Conservation (phyloP, 805 yeast genomes). For the Jamesozyma spencerorum region DNA sequence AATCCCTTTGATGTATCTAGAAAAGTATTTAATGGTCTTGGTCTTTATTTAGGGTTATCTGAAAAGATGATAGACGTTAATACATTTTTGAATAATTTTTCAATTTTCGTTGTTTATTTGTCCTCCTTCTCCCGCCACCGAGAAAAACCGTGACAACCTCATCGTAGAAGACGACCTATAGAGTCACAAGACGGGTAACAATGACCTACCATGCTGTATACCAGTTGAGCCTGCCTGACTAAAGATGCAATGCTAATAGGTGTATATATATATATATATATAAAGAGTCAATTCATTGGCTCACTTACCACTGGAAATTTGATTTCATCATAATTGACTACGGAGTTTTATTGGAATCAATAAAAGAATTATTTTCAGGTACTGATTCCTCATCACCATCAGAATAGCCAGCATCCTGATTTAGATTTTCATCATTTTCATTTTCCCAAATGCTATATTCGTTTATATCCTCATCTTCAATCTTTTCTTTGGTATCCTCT, state of each 20-base stretch:
- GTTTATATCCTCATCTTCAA: not conserved
- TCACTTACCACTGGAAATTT: no score
- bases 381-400: no score
- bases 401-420: no score
- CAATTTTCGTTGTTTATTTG: slow-evolving; percentile 4
- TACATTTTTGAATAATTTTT: not conserved
- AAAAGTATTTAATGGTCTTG: slow-evolving; percentile 4
- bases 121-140: slow-evolving; percentile 6
- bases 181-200: not conserved
- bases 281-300: no score
- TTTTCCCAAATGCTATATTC: slow-evolving; percentile 12
- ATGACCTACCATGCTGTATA: slow-evolving; percentile 1
- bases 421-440: slow-evolving; percentile 1
- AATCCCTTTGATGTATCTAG: not conserved
- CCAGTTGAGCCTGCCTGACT: slow-evolving; percentile 5
- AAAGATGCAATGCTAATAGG: no score
- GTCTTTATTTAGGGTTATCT: not conserved
- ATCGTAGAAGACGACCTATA: not conserved
- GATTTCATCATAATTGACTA: no score
- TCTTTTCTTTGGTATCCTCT: not conserved
- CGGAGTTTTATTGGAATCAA: no score
- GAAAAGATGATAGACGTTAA: not conserved
- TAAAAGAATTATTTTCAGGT: no score
- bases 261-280: no score
- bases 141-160: not conserved